Evolutionary conservation across 495 filamentous ascomycete genomes (phyloP).

Genomic region (Tetracladium setigerum): DNA sequence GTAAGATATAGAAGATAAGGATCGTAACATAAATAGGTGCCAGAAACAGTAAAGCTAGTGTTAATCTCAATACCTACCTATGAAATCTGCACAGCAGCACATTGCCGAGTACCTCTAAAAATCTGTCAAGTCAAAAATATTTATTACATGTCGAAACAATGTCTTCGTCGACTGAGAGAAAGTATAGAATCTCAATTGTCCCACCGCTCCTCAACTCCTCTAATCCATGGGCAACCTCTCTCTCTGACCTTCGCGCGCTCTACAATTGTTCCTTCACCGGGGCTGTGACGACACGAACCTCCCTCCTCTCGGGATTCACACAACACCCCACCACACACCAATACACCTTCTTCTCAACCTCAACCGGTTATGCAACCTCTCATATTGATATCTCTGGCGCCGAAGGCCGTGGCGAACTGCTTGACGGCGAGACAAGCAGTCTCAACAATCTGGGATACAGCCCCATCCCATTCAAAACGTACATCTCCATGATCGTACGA

Average conservation of each 20-base stretch:
- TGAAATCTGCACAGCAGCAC: too few relatives aligned
- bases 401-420: neutral
- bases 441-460: conserved; percentile 67
- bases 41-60: too few relatives aligned
- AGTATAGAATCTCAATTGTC: conserved; percentile 31
- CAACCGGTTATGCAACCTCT: conserved; percentile 27
- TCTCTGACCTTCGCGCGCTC: conserved; percentile 46
- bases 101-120: too few relatives aligned
- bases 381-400: neutral
- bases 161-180: too few relatives aligned
- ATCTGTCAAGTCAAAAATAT: too few relatives aligned
- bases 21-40: too few relatives aligned
- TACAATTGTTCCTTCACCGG: conserved; percentile 53
- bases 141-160: too few relatives aligned
- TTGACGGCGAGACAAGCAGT: conserved; percentile 36
- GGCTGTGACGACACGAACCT: conserved; percentile 62
- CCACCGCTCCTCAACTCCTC: conserved; percentile 66
- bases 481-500: conserved; percentile 41
- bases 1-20: too few relatives aligned
- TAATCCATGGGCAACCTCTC: conserved; percentile 60
- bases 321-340: conserved; percentile 56
- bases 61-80: too few relatives aligned
- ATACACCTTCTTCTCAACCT: conserved; percentile 53
- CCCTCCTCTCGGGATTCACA: conserved; percentile 48
- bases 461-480: conserved; percentile 55